phyloP scores from a whole-genome alignment of 768 basidiomycete species.

The Pulveroboletus sp. region DNA sequence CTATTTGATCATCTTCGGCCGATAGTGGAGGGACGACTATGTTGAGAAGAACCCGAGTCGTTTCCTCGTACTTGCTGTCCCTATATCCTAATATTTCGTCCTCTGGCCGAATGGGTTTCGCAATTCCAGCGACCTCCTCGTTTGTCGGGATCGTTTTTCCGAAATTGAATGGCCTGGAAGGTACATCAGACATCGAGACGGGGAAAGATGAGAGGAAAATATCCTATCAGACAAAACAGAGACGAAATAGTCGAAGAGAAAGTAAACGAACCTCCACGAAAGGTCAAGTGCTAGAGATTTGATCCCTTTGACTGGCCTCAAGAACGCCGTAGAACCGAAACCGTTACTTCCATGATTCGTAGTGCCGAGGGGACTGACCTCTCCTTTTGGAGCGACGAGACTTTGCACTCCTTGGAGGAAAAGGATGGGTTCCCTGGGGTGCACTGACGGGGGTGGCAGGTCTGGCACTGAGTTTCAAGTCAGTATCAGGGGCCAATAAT shows the following conservation, averaged over 20 bases:
- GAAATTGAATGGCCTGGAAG: conserved; percentile 46
- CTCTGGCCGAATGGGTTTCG: conserved; percentile 8
- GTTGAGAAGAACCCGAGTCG: conserved; percentile 12
- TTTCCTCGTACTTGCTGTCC: conserved; percentile 12
- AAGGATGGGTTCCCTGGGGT: conserved; percentile 31
- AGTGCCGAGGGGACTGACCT: neutral
- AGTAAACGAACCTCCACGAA: conserved; percentile 58
- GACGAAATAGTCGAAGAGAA: neutral
- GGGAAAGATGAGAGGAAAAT: neutral
- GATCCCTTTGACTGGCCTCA: conserved; percentile 57
- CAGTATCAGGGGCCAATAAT: conserved; percentile 20
- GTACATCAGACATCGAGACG: conserved; percentile 6
- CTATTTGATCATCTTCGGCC: conserved; percentile 9
- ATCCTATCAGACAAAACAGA: neutral
- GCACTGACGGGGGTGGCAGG: conserved; percentile 50
- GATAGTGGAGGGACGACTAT: neutral
- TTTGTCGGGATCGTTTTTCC: conserved; percentile 31
- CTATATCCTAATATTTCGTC: conserved; percentile 13
- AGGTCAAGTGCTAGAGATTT: conserved; percentile 56
- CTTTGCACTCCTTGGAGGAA: conserved; percentile 32
- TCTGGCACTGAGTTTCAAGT: conserved; percentile 45
- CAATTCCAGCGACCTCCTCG: conserved; percentile 27
- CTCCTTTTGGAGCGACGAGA: conserved; percentile 25
- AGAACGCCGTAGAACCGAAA: conserved; percentile 15
- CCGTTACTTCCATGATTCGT: neutral